Evolutionary conservation across 2,329 filamentous ascomycete genomes (phyloP), one percentile per base, ranked within the genome.

Genomic region (Xylaria polymorpha): DNA sequence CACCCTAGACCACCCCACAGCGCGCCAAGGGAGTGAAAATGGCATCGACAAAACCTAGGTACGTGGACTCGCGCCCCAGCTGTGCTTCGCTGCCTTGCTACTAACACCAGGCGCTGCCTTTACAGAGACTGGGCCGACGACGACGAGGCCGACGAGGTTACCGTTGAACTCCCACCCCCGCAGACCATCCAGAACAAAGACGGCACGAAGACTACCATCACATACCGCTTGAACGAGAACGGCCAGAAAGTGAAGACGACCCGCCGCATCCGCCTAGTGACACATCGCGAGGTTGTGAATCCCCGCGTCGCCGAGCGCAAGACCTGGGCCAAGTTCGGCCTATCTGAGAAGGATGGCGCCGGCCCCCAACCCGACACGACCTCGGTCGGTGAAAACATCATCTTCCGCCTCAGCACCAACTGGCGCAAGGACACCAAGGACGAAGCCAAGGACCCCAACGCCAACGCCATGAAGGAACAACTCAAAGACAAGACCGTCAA

Each of bases 401-500:
- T 97, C 80, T 98, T 99, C 91, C 88, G 93, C 73, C 96, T 95
- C 46, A 92, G 90, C 80, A 88, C 93, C 77, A 97, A 97, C 87
- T 99, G 94, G 94, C 95, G 94, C 86, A 90, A 92, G 79, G 93
- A 93, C 74, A 91, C 92, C 80, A 93, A 93, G 84, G 92, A 92
- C 80, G 92, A 95, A 84, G 88, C 89, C 84, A 88, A 90, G 79
- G 89, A 90, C 77, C 83, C 87, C 78, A 92, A 93, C 82, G 90
- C 91, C 77, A 89, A 92, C 83, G 87, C 86, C 77, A 88, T 92
- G 84, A 92, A 92, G 85, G 89, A 91, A 80, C 91, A 93, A 85
- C 87, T 98, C 79, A 97, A 96, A 89, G 94, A 98, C 86, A 97
- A 98, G 90, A 97, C 98, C 86, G 97, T 99, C 87, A 98, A 98